These are phyloP conservation scores for Eutrema heterophyllum DNA, from an alignment of 345 rosid genomes.

Conservation along the genomic window DNA sequence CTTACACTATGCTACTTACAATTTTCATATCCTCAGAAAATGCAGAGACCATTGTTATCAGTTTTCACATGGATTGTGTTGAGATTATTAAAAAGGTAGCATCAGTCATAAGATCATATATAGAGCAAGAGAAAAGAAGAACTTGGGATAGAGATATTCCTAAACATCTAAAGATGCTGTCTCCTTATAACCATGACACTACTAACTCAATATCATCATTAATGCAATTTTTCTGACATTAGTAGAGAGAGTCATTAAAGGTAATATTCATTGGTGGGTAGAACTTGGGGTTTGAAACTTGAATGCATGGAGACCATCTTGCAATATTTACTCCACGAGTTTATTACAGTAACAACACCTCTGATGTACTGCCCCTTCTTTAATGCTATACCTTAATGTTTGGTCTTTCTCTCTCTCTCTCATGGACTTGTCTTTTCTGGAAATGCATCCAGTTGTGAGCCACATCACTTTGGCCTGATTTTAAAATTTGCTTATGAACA, in stretches of 20 bases:
- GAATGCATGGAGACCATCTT: constrained; percentile 34
- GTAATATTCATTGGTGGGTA: constrained; percentile 25
- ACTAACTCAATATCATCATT: constrained; percentile 3
- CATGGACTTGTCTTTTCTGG: constrained; percentile 15
- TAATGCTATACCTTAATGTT: constrained; percentile 12
- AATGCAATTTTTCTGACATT: constrained; percentile 7
- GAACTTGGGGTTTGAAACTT: constrained; percentile 24
- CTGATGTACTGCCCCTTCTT: constrained; percentile 21
- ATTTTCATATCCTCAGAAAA: not conserved
- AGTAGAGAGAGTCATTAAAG: not conserved
- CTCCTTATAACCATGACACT: constrained; percentile 14
- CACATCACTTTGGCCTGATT: constrained; percentile 10
- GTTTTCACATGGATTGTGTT: not conserved
- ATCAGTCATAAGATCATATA: not conserved
- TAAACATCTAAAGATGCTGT: constrained; percentile 4
- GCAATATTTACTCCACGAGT: constrained; percentile 29
- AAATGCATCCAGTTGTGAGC: constrained; percentile 4
- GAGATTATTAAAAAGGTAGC: not conserved
- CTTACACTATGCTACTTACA: not conserved
- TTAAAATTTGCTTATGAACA: not conserved
- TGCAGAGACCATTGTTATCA: not conserved
- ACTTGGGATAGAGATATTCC: not conserved
- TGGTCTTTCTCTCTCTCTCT: constrained; percentile 1
- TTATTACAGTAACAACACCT: constrained; percentile 20
- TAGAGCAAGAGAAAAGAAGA: not conserved